A percentile compares a stretch with the other conserved stretches of the same genome.
These are phyloP conservation scores for Ochetophila trinervis DNA, from an alignment of 306 rosid genomes.

Conservation along the genomic window DNA sequence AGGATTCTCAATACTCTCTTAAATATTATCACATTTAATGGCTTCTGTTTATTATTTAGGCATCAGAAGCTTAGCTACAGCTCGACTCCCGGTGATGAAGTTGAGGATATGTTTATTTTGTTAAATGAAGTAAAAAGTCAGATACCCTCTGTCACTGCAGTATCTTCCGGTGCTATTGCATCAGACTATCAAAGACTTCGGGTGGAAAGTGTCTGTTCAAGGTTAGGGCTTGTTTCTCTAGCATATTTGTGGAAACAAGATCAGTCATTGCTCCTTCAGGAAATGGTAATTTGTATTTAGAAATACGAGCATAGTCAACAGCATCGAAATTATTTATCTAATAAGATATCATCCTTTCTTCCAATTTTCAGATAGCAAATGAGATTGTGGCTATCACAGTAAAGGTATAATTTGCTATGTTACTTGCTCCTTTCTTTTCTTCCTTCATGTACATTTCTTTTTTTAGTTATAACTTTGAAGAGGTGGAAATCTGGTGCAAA, in stretches of 20 bases:
- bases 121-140: constrained; percentile 80
- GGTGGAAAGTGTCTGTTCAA: constrained; percentile 95
- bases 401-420: constrained; percentile 53
- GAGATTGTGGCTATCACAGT: constrained; percentile 82
- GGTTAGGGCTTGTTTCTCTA: constrained; percentile 98
- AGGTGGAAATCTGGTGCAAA: constrained; percentile 25
- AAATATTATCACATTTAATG: constrained; percentile 10
- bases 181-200: constrained; percentile 96
- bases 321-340: constrained; percentile 10
- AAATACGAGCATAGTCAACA: constrained; percentile 9
- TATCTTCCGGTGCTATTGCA: constrained; percentile 97
- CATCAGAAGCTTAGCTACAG: constrained; percentile 83
- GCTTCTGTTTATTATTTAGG: constrained; percentile 40
- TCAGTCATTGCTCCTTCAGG: constrained; percentile 86
- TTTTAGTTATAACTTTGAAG: not conserved
- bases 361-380: constrained; percentile 54
- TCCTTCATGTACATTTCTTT: not conserved
- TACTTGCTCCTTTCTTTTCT: constrained; percentile 14
- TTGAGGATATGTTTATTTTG: constrained; percentile 86
- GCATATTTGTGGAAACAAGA: constrained; percentile 97
- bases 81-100: constrained; percentile 88
- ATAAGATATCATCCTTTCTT: not conserved
- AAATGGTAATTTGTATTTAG: constrained; percentile 66
- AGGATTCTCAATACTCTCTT: not conserved
- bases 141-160: constrained; percentile 78